These are phyloP conservation scores for Inga laurina DNA, from an alignment of 306 rosid genomes.

Conservation along the genomic window DNA sequence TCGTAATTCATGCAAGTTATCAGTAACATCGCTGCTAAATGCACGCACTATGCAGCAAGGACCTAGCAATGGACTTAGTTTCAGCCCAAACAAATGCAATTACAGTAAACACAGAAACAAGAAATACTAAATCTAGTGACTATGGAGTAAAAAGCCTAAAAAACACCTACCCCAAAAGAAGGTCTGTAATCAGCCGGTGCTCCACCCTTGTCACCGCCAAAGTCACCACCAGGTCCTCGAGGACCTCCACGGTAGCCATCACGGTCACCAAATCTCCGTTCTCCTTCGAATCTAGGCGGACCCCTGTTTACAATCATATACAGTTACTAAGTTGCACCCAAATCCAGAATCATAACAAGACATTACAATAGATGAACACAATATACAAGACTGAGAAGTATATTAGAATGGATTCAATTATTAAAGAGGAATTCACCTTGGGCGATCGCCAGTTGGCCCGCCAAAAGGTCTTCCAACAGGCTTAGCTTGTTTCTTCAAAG, in stretches of 20 bases:
- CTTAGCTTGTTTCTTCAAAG: conserved; percentile 78
- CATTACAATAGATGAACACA: neutral
- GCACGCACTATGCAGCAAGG: neutral
- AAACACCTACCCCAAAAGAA: conserved; percentile 53
- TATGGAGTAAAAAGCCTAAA: neutral
- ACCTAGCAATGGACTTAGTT: neutral
- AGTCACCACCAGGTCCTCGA: conserved; percentile 68
- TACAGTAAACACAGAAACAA: neutral
- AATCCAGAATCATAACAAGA: neutral
- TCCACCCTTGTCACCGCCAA: conserved; percentile 80
- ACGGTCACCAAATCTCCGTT: conserved; percentile 72
- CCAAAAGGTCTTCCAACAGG: conserved; percentile 71
- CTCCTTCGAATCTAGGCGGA: conserved; percentile 71
- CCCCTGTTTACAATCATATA: conserved; percentile 54
- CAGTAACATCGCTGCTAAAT: neutral
- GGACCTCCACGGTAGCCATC: conserved; percentile 86
- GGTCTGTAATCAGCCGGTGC: conserved; percentile 82
- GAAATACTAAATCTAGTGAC: neutral
- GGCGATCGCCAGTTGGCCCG: conserved; percentile 80
- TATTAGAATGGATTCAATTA: neutral
- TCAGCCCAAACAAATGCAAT: neutral
- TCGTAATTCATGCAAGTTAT: neutral
- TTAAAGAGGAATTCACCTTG: conserved; percentile 44
- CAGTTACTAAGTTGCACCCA: neutral
- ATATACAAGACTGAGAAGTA: neutral